phyloP scores from a whole-genome alignment of 306 rosid species.

The Spatholobus suberectus region DNA sequence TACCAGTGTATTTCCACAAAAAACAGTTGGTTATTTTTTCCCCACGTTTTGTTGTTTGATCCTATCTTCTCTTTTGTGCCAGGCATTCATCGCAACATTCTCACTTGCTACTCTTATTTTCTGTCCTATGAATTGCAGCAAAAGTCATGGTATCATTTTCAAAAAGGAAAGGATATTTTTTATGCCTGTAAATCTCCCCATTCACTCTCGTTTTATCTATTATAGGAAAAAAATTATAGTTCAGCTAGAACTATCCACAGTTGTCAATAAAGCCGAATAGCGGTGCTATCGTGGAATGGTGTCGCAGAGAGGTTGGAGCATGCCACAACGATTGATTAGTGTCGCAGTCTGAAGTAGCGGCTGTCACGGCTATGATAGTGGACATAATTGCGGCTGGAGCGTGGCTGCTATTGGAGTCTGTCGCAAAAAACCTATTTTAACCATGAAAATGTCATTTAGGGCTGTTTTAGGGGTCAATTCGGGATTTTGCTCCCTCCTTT shows the following conservation, averaged over 20 bases:
- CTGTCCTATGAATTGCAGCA: neutral
- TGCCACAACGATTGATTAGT: neutral
- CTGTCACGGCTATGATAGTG: neutral
- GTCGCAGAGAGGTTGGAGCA: neutral
- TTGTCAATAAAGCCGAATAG: neutral
- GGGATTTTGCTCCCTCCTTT: no score
- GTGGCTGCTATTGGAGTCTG: neutral
- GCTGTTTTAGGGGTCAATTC: neutral
- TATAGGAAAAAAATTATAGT: neutral
- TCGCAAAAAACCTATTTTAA: no score
- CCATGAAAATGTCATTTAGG: neutral
- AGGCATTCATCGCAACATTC: neutral
- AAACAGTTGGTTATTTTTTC: neutral
- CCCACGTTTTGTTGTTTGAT: neutral
- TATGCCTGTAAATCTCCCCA: neutral
- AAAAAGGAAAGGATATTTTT: neutral
- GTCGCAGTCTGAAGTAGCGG: neutral
- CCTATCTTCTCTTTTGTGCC: neutral
- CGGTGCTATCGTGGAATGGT: neutral
- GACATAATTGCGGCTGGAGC: neutral
- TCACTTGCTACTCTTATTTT: slow-evolving; percentile 14
- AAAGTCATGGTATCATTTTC: neutral
- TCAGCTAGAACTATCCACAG: neutral
- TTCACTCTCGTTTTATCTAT: neutral
- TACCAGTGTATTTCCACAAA: neutral